Evolutionary conservation across 345 rosid species (phyloP).

Genomic region (Acer campestre): DNA sequence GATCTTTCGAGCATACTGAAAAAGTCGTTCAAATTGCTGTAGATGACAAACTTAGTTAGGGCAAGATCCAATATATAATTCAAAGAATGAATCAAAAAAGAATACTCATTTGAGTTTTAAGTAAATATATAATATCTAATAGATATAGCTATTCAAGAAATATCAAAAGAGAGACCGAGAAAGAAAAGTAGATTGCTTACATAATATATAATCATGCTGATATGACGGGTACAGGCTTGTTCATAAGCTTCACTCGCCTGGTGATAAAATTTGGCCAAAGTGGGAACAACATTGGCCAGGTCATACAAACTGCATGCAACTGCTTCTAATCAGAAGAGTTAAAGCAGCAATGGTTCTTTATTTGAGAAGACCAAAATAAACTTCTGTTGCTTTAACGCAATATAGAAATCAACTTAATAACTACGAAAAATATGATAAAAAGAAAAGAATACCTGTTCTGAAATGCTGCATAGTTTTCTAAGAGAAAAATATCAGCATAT

Average conservation of each 20-base stretch:
- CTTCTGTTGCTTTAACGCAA: not conserved
- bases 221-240: conserved; percentile 95
- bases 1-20: conserved; percentile 86
- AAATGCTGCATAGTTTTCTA: conserved; percentile 98
- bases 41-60: conserved; percentile 26
- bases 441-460: conserved; percentile 70
- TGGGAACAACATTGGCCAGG: conserved; percentile 94
- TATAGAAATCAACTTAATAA: conserved; percentile 8
- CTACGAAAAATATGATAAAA: not conserved
- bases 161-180: not conserved
- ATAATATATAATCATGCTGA: conserved; percentile 90
- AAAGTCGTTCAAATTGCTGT: conserved; percentile 97
- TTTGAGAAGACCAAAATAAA: conserved; percentile 8
- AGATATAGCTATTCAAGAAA: not conserved
- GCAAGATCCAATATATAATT: not conserved
- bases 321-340: conserved; percentile 31
- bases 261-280: conserved; percentile 97
- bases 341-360: not conserved
- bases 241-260: conserved; percentile 99
- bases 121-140: conserved; percentile 1
- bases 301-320: conserved; percentile 81
- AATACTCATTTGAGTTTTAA: not conserved
- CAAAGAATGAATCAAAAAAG: conserved; percentile 2
- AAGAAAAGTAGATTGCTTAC: conserved; percentile 50
- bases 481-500: conserved; percentile 84